Conservation (phyloP, 805 yeast genomes). For the Saturnispora serradocipensis region DNA sequence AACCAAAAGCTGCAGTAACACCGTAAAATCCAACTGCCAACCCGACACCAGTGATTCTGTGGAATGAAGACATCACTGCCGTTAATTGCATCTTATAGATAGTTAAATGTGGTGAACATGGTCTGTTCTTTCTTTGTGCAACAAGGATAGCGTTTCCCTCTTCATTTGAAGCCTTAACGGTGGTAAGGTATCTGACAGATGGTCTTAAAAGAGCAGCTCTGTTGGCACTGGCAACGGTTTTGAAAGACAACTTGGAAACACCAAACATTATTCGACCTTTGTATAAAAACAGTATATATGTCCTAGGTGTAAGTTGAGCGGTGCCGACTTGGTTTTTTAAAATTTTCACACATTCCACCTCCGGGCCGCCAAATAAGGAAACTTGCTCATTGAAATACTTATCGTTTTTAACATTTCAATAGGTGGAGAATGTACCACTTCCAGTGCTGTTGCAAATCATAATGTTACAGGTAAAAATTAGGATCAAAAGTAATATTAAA, state of each 20-base stretch:
- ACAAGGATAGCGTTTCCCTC: slow-evolving; percentile 63
- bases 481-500: not conserved
- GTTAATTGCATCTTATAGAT: slow-evolving; percentile 91
- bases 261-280: not conserved
- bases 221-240: slow-evolving; percentile 11
- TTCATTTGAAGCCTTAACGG: slow-evolving; percentile 46
- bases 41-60: slow-evolving; percentile 82
- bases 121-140: slow-evolving; percentile 81
- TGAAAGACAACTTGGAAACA: slow-evolving; percentile 16
- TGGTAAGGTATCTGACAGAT: slow-evolving; percentile 24
- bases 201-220: slow-evolving; percentile 16
- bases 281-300: not conserved
- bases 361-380: not conserved
- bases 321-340: slow-evolving; percentile 4
- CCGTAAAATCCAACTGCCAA: slow-evolving; percentile 74
- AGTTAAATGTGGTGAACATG: slow-evolving; percentile 80
- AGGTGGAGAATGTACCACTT: not conserved
- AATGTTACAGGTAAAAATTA: not conserved
- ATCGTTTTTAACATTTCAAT: not conserved
- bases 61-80: slow-evolving; percentile 68
- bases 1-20: slow-evolving; percentile 67
- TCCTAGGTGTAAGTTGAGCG: slow-evolving; percentile 10
- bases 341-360: not conserved
- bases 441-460: not conserved
- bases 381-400: not conserved